phyloP scores from a whole-genome alignment of 495 filamentous ascomycete species.

The Penicillium chermesinum region DNA sequence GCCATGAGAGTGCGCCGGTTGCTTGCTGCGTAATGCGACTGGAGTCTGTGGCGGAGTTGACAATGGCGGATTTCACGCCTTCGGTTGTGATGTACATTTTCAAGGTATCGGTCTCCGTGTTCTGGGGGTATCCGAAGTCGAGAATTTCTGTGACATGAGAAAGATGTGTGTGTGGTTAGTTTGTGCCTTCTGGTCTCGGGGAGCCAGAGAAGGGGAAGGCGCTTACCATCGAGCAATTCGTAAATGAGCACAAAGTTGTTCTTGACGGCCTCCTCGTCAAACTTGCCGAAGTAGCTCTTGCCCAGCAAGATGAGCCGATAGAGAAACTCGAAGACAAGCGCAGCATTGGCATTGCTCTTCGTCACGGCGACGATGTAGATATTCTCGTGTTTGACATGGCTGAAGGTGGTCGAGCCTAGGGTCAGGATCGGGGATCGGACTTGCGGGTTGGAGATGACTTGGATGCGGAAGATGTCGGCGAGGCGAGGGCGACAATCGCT shows the following conservation, averaged over 20 bases:
- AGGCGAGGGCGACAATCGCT: conserved; percentile 95
- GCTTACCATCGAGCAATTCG: conserved; percentile 88
- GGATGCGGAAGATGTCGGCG: conserved; percentile 98
- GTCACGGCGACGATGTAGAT: conserved; percentile 98
- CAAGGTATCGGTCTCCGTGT: conserved; percentile 96
- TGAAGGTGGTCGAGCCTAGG: conserved; percentile 95
- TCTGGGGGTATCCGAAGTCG: conserved; percentile 98
- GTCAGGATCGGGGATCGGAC: conserved; percentile 97
- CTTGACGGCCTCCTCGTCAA: conserved; percentile 99
- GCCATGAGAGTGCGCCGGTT: conserved; percentile 94
- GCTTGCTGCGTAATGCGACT: conserved; percentile 99
- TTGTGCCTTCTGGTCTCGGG: no score
- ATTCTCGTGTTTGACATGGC: conserved; percentile 99
- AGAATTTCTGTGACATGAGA: conserved; percentile 93
- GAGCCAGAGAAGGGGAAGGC: neutral
- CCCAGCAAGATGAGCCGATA: conserved; percentile 88
- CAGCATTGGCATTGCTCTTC: conserved; percentile 99
- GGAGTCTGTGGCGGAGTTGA: conserved; percentile 65
- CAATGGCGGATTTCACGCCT: conserved; percentile 92
- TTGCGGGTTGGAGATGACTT: conserved; percentile 98
- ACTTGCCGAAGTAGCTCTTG: conserved; percentile 96
- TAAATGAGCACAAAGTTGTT: conserved; percentile 99
- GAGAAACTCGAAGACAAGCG: conserved; percentile 96
- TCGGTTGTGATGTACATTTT: conserved; percentile 99
- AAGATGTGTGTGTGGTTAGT: no score